These are phyloP conservation scores for Sanghuangporus weigelae DNA, from an alignment of 1,284 basidiomycete species.

Conservation along the genomic window DNA sequence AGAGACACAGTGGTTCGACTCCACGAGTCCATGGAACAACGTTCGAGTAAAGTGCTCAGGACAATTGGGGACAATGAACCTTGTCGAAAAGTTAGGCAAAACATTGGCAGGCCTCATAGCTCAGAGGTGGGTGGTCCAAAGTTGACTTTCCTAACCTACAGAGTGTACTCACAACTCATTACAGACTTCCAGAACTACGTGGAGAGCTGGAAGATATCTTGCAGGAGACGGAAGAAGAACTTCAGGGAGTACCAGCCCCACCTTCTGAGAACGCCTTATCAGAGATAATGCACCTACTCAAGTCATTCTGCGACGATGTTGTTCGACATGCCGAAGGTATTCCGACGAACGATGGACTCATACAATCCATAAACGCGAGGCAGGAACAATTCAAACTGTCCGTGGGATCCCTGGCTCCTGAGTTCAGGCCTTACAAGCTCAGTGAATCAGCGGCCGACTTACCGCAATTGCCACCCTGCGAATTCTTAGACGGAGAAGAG, in stretches of 20 bases:
- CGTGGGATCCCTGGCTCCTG: conserved; percentile 50
- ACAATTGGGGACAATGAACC: conserved; percentile 48
- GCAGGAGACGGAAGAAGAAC: conserved; percentile 30
- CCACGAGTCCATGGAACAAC: conserved; percentile 48
- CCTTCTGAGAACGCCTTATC: conserved; percentile 50
- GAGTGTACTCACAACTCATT: conserved; percentile 20
- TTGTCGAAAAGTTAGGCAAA: conserved; percentile 49
- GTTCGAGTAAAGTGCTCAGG: conserved; percentile 41
- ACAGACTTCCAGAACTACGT: conserved; percentile 61
- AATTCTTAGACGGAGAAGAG: conserved; percentile 14
- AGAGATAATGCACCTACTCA: conserved; percentile 47
- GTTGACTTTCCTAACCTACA: background rate
- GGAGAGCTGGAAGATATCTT: conserved; percentile 43
- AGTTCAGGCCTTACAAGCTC: conserved; percentile 33
- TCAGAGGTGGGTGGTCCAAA: conserved; percentile 33
- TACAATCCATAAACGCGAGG: conserved; percentile 48
- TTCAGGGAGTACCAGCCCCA: conserved; percentile 42
- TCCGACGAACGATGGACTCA: conserved; percentile 41
- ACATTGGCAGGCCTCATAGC: conserved; percentile 55
- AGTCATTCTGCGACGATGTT: conserved; percentile 42
- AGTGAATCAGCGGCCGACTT: background rate
- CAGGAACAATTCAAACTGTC: conserved; percentile 41
- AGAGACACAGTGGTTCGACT: conserved; percentile 67
- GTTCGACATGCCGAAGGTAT: conserved; percentile 45
- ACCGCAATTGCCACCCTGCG: background rate